Percentiles rank a stretch among this genome's conserved stretches.
phyloP scores from a whole-genome alignment of 2,329 filamentous ascomycete species.

The Epichloe uncinata region DNA sequence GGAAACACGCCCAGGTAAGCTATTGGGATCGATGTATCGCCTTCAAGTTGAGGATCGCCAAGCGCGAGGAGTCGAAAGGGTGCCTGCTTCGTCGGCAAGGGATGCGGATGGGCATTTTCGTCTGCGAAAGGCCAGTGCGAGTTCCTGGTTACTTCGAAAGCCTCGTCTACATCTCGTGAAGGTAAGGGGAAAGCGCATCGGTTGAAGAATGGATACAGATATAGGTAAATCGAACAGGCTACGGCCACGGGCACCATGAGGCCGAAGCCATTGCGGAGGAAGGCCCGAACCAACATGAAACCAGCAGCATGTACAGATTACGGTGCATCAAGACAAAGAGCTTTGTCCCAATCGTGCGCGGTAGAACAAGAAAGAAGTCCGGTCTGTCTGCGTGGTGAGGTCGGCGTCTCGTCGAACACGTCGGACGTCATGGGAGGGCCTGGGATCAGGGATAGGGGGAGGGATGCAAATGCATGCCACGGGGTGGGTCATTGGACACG shows the following conservation, averaged over 20 bases:
- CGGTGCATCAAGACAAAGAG: conserved; percentile 1
- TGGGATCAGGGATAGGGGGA: not conserved
- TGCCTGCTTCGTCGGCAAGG: conserved; percentile 29
- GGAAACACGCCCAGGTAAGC: conserved; percentile 39
- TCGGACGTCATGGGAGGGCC: no score
- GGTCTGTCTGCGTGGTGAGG: not conserved
- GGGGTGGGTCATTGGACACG: not conserved
- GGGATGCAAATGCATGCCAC: not conserved
- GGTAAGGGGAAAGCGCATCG: conserved; percentile 66
- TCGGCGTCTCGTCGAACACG: not conserved
- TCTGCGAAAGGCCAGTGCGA: conserved; percentile 28
- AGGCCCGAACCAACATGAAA: conserved; percentile 40
- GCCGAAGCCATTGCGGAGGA: conserved; percentile 43
- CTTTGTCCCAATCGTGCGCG: not conserved
- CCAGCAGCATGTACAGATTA: conserved; percentile 20
- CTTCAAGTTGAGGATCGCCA: conserved; percentile 87
- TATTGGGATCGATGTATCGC: conserved; percentile 68
- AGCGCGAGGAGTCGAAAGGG: conserved; percentile 81
- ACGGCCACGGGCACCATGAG: conserved; percentile 49
- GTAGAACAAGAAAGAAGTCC: not conserved
- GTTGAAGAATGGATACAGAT: conserved; percentile 72
- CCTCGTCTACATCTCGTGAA: conserved; percentile 19
- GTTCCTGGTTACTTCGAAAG: conserved; percentile 23
- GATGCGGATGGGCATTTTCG: conserved; percentile 9
- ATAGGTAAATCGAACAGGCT: conserved; percentile 62